Percentiles rank a stretch among this genome's conserved stretches.
These are phyloP conservation scores for Vitis rotundifolia DNA, from an alignment of 164 flowering plant genomes.

Conservation along the genomic window DNA sequence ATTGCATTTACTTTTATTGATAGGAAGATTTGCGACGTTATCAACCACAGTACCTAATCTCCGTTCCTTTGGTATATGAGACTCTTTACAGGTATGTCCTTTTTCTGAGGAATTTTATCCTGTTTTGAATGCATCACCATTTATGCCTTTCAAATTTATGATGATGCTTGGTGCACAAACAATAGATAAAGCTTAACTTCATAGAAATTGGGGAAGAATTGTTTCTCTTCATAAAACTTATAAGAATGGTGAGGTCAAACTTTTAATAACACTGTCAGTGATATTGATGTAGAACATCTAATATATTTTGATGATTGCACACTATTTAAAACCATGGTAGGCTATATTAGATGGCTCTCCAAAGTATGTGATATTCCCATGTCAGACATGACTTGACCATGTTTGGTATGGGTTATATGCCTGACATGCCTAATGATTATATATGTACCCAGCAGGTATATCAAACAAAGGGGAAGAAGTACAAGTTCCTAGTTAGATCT, in stretches of 20 bases:
- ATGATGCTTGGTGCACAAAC: too few relatives aligned
- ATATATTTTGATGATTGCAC: background rate
- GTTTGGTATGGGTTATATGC: too few relatives aligned
- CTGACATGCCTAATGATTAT: too few relatives aligned
- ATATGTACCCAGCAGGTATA: too few relatives aligned
- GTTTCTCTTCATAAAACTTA: background rate
- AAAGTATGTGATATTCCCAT: too few relatives aligned
- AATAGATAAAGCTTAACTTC: background rate
- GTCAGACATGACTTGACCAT: too few relatives aligned
- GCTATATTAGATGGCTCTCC: too few relatives aligned
- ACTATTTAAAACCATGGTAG: too few relatives aligned
- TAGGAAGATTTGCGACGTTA: slow-evolving; percentile 82
- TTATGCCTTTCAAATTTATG: background rate
- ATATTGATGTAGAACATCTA: background rate
- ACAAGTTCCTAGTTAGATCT: too few relatives aligned
- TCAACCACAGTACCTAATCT: slow-evolving; percentile 81
- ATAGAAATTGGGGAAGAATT: background rate
- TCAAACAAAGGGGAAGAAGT: too few relatives aligned
- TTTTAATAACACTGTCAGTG: background rate
- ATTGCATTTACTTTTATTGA: slow-evolving; percentile 13
- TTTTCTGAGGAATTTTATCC: background rate
- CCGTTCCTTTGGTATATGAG: slow-evolving; percentile 90
- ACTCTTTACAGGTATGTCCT: slow-evolving; percentile 81
- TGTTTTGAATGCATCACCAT: background rate
- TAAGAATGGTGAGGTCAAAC: background rate